Conservation (phyloP, 352 stramenopile species). For the Phytophthora palmivora region DNA sequence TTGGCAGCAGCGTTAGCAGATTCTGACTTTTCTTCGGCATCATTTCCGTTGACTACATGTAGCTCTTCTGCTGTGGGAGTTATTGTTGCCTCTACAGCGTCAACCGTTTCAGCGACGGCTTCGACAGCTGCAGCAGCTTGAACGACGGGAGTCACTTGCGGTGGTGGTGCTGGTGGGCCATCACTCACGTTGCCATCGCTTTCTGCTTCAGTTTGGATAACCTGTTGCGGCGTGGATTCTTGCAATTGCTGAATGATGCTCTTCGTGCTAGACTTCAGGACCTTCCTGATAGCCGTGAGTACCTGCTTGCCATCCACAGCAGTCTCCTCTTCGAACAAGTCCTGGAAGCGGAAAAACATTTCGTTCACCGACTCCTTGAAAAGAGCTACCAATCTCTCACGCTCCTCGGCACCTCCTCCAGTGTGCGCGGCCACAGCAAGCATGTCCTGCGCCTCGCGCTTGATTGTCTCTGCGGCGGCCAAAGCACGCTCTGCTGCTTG, state of each 20-base stretch:
- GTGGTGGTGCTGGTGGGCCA: conserved; percentile 44
- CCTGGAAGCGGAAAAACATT: conserved; percentile 86
- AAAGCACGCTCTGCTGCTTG: conserved; percentile 53
- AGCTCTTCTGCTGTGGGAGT: conserved; percentile 3
- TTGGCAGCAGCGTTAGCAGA: conserved; percentile 1
- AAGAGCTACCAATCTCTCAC: conserved; percentile 51
- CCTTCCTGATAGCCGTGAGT: conserved; percentile 74
- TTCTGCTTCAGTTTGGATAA: conserved; percentile 27
- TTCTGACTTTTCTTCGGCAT: conserved; percentile 21
- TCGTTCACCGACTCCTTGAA: conserved; percentile 86
- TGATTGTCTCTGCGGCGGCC: conserved; percentile 58
- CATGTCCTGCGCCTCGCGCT: conserved; percentile 66
- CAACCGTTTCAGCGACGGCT: conserved; percentile 14
- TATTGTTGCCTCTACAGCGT: conserved; percentile 15
- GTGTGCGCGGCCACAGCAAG: conserved; percentile 35
- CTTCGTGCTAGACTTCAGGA: conserved; percentile 83
- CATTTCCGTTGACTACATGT: conserved; percentile 6
- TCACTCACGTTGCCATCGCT: conserved; percentile 46
- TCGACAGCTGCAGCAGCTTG: conserved; percentile 9
- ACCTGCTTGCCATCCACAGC: conserved; percentile 74
- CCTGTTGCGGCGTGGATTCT: conserved; percentile 25
- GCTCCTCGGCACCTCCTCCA: conserved; percentile 28
- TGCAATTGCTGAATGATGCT: conserved; percentile 67
- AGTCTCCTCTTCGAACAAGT: conserved; percentile 76
- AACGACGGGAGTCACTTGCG: conserved; percentile 12